Percentiles rank a stretch among this genome's conserved stretches.
Evolutionary conservation across 2,329 filamentous ascomycete species (phyloP).

Genomic region (Arthroderma sp.): DNA sequence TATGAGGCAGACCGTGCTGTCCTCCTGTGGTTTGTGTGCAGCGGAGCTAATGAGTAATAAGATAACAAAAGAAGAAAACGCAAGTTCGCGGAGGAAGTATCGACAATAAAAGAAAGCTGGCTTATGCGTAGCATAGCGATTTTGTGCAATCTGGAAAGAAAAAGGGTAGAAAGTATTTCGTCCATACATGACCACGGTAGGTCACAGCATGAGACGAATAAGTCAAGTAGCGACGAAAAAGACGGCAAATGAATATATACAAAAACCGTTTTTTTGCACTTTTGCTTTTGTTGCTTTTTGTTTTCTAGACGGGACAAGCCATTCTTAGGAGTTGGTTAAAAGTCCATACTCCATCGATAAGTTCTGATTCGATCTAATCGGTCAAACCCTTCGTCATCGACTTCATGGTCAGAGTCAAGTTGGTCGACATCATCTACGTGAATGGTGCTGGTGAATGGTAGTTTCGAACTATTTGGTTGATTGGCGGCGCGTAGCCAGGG

Average conservation of each 20-base stretch:
- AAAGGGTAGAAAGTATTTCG: background rate
- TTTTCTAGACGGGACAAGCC: background rate
- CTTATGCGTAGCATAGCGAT: background rate
- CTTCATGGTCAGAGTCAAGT: constrained; percentile 12
- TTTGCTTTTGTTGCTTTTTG: background rate
- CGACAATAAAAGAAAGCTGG: background rate
- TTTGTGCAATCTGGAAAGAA: background rate
- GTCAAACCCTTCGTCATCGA: constrained; percentile 22
- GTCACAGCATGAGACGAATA: background rate
- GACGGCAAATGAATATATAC: background rate
- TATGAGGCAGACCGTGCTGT: background rate
- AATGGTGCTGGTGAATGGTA: background rate
- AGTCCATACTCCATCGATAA: constrained; percentile 36
- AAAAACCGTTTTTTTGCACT: background rate
- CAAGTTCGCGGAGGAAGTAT: too few species aligned
- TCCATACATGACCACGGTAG: background rate
- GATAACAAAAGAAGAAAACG: background rate
- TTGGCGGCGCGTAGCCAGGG: background rate
- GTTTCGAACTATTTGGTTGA: background rate
- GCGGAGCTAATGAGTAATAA: background rate
- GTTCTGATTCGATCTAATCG: constrained; percentile 27
- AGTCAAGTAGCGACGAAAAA: background rate
- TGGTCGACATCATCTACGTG: constrained; percentile 11
- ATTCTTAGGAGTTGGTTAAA: constrained; percentile 19
- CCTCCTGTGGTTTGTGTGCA: background rate